Evolutionary conservation across 129 eudicot genomes (phyloP).

Genomic region (Ambrosia trifida): DNA sequence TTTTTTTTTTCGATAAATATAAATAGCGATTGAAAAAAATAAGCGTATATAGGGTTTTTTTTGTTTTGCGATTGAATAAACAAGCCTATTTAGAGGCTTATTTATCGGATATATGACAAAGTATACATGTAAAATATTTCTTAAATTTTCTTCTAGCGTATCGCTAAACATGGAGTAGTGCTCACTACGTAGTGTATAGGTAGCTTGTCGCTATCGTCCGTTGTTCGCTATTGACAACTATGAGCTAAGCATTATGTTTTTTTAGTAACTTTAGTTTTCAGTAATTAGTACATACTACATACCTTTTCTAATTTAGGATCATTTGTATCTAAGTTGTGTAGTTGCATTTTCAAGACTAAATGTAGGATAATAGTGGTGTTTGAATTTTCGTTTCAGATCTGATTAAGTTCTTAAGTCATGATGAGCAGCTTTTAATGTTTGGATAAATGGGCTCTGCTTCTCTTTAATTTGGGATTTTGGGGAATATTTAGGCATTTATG

Average conservation of each 20-base stretch:
- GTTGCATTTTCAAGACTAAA: background rate
- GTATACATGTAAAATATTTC: no score
- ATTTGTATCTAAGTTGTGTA: constrained; percentile 7
- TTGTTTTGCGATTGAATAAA: no score
- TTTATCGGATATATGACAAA: no score
- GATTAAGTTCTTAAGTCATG: background rate
- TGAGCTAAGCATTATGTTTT: constrained; percentile 3
- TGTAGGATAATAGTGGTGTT: background rate
- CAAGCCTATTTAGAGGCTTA: no score
- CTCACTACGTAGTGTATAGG: no score
- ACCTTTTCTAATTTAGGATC: background rate
- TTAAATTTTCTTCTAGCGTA: no score
- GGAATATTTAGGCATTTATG: background rate
- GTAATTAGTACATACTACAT: background rate
- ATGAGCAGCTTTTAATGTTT: background rate
- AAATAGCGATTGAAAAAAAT: no score
- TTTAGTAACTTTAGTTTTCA: background rate
- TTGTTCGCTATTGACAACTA: no score
- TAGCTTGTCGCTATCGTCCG: no score
- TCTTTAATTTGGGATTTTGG: background rate
- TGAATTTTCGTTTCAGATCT: background rate
- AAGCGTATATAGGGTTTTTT: no score
- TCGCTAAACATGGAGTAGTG: no score
- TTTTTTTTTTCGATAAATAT: no score
- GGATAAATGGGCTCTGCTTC: background rate